Percentiles rank a stretch among this genome's conserved stretches.
phyloP scores from a whole-genome alignment of 1,284 basidiomycete species.

The Boletellus deceptivus region DNA sequence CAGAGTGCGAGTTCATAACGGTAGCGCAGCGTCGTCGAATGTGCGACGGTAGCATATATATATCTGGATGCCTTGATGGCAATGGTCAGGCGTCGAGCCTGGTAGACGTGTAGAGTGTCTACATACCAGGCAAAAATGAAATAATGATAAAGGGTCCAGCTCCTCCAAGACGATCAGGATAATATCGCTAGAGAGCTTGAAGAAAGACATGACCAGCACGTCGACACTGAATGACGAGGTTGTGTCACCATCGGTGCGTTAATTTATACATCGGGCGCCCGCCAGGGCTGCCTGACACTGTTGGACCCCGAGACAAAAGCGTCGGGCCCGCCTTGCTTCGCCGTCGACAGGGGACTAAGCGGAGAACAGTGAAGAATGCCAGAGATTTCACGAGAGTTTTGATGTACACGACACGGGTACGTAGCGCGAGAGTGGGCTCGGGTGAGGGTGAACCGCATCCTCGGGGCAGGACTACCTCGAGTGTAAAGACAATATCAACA shows the following conservation, averaged over 20 bases:
- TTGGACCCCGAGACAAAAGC: slow-evolving; percentile 35
- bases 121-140: slow-evolving; percentile 49
- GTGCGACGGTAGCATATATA: slow-evolving; percentile 43
- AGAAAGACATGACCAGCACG: slow-evolving; percentile 40
- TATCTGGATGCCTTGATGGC: slow-evolving; percentile 45
- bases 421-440: slow-evolving; percentile 22
- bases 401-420: slow-evolving; percentile 28
- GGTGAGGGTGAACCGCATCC: slow-evolving; percentile 17
- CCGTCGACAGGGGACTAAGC: slow-evolving; percentile 34
- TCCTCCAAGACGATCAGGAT: slow-evolving; percentile 51
- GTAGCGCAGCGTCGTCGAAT: slow-evolving; percentile 50
- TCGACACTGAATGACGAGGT: slow-evolving; percentile 24
- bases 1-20: slow-evolving; percentile 51
- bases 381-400: slow-evolving; percentile 29
- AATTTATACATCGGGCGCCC: slow-evolving; percentile 34
- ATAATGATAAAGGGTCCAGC: slow-evolving; percentile 51
- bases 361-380: slow-evolving; percentile 28
- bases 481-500: slow-evolving; percentile 44
- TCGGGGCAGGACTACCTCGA: slow-evolving; percentile 34
- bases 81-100: slow-evolving; percentile 3
- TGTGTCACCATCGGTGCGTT: slow-evolving; percentile 2
- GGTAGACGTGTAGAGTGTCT: not conserved
- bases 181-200: slow-evolving; percentile 53
- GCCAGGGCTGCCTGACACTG: slow-evolving; percentile 23
- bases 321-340: slow-evolving; percentile 31